Evolutionary conservation across 306 rosid genomes (phyloP).

Genomic region (Medicago truncatula): MtrunA17r5.0-ANR NC_053047.1:1665001-1665500

Average conservation of each 20-base stretch:
- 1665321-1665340: not conserved
- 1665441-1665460: slow-evolving; percentile 35
- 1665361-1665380: slow-evolving; percentile 12
- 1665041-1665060: not conserved
- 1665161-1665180: slow-evolving; percentile 31
- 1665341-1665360: slow-evolving; percentile 12
- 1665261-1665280: not conserved
- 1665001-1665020: slow-evolving; percentile 1
- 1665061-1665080: slow-evolving; percentile 28
- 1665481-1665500: slow-evolving; percentile 24
- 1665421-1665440: slow-evolving; percentile 21
- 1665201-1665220: slow-evolving; percentile 23
- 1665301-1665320: slow-evolving; percentile 1
- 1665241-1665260: not conserved
- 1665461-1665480: slow-evolving; percentile 30
- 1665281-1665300: not conserved
- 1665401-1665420: slow-evolving; percentile 9
- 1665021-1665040: slow-evolving; percentile 39
- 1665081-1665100: slow-evolving; percentile 15
- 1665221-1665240: slow-evolving; percentile 26
- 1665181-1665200: slow-evolving; percentile 15
- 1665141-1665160: not conserved
- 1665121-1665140: slow-evolving; percentile 11
- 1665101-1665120: not conserved
- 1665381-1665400: slow-evolving; percentile 5